Evolutionary conservation across 805 yeast species (phyloP).

Genomic region (Scheffersomyces lignosus): DNA sequence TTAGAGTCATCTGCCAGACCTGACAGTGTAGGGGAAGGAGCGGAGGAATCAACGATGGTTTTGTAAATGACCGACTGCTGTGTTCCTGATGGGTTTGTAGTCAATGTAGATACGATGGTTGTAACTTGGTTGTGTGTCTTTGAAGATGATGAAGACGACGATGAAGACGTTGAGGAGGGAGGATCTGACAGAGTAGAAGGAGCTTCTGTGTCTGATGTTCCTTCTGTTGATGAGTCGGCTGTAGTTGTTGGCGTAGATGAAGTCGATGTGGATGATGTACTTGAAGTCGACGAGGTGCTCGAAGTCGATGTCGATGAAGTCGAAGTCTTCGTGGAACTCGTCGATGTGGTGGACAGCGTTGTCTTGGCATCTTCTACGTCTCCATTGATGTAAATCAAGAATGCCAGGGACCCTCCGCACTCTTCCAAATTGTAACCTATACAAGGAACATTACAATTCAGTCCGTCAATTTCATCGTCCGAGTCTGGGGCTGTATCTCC

Average conservation of each 20-base stretch:
- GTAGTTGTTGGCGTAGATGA: constrained; percentile 7
- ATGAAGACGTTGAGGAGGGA: constrained; percentile 8
- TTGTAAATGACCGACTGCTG: constrained; percentile 17
- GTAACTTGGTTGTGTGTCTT: constrained; percentile 2
- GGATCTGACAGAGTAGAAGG: constrained; percentile 7
- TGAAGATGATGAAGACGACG: constrained; percentile 13
- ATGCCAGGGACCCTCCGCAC: constrained; percentile 54
- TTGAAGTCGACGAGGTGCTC: constrained; percentile 7
- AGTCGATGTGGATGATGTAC: constrained; percentile 8
- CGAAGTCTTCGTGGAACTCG: constrained; percentile 9
- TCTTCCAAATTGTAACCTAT: constrained; percentile 59
- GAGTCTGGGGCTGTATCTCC: constrained; percentile 48
- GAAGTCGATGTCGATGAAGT: constrained; percentile 9
- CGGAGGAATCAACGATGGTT: constrained; percentile 13
- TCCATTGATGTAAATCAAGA: constrained; percentile 44
- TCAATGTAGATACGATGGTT: constrained; percentile 8
- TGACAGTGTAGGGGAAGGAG: constrained; percentile 1
- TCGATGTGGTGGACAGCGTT: constrained; percentile 7
- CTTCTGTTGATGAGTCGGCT: constrained; percentile 3
- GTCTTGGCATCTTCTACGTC: constrained; percentile 18
- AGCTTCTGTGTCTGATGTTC: constrained; percentile 5
- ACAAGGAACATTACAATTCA: constrained; percentile 41
- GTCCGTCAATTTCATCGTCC: constrained; percentile 8
- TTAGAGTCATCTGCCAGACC: neutral
- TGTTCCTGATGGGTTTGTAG: constrained; percentile 3